Conservation (phyloP, 2,329 filamentous ascomycete species). For the Teratosphaeria epicoccoides region DNA sequence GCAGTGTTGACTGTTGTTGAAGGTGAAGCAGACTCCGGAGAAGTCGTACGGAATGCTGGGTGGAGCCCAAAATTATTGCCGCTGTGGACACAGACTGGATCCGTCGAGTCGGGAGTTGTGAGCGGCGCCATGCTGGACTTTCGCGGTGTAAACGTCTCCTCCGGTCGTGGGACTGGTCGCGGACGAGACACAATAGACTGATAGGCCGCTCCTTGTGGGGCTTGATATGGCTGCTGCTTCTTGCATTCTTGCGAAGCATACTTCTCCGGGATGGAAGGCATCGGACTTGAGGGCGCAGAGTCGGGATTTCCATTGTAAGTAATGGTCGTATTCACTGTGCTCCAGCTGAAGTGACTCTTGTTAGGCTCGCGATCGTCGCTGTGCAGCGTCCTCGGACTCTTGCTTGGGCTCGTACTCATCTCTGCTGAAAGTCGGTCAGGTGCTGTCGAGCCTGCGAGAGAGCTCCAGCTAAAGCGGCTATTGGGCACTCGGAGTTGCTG, state of each 20-base stretch:
- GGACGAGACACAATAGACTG: slow-evolving; percentile 26
- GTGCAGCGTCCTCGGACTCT: not conserved
- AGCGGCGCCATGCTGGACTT: slow-evolving; percentile 1
- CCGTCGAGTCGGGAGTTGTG: not conserved
- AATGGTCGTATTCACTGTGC: slow-evolving; percentile 29
- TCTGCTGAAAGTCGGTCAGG: slow-evolving; percentile 13
- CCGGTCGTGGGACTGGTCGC: slow-evolving; percentile 21
- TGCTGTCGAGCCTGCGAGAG: slow-evolving; percentile 17
- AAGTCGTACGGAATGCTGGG: not conserved
- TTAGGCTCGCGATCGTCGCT: not conserved
- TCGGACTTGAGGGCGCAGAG: slow-evolving; percentile 33
- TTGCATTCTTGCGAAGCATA: slow-evolving; percentile 10
- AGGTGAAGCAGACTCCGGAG: slow-evolving; percentile 2
- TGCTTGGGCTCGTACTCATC: slow-evolving; percentile 5
- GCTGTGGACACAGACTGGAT: not conserved
- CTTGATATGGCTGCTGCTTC: not conserved
- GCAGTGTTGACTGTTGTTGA: not conserved
- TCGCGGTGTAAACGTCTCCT: slow-evolving; percentile 10
- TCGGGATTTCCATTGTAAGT: slow-evolving; percentile 27
- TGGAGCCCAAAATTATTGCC: not conserved
- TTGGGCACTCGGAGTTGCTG: slow-evolving; percentile 2
- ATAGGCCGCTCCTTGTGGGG: slow-evolving; percentile 8
- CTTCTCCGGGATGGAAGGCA: slow-evolving; percentile 26
- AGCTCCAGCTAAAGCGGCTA: slow-evolving; percentile 28
- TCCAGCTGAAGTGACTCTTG: slow-evolving; percentile 34